Conservation (phyloP, 331 rosid species). For the Prunus yedoensis region DNA sequence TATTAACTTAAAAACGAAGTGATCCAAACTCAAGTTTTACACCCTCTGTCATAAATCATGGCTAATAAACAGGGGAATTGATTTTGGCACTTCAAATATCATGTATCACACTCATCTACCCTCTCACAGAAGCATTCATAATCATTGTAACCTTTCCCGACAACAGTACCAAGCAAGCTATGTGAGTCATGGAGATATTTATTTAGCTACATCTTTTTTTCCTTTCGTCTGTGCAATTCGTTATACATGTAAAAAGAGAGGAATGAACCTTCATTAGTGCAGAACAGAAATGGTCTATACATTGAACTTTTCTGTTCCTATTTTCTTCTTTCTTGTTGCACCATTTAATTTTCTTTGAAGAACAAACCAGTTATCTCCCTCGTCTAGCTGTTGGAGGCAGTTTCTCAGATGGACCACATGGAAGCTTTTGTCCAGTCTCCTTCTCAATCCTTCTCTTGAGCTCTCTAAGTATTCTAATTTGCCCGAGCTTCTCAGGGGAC, state of each 20-base stretch:
- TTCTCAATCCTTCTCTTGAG: constrained; percentile 68
- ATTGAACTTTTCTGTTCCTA: not conserved
- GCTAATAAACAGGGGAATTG: too few species aligned
- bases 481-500: constrained; percentile 88
- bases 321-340: not conserved
- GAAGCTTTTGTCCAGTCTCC: constrained; percentile 73
- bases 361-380: constrained; percentile 25
- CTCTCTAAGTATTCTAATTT: constrained; percentile 75
- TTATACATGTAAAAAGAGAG: not conserved
- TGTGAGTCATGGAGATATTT: too few species aligned
- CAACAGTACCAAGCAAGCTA: too few species aligned
- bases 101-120: too few species aligned
- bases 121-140: too few species aligned
- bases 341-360: not conserved
- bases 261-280: not conserved
- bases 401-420: constrained; percentile 75
- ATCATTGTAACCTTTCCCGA: too few species aligned
- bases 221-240: too few species aligned
- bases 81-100: too few species aligned
- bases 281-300: not conserved
- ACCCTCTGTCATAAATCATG: too few species aligned
- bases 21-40: too few species aligned
- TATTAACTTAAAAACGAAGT: too few species aligned
- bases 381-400: constrained; percentile 79
- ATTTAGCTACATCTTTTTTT: too few species aligned